phyloP scores from a whole-genome alignment of 2,329 filamentous ascomycete species.

The Penicillium sclerotigenum region DNA sequence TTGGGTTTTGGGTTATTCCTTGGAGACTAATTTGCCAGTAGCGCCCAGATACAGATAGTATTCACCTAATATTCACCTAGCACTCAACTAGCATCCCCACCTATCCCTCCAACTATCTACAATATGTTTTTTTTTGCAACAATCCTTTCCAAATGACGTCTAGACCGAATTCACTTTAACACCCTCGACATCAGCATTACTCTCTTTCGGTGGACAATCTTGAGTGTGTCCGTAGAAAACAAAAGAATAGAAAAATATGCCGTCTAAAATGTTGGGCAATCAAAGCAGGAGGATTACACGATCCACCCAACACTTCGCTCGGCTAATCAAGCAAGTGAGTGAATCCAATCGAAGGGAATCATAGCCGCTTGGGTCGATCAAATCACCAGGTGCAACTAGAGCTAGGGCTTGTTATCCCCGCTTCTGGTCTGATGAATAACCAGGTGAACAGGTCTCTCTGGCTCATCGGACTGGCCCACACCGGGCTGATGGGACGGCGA shows the following conservation, averaged over 20 bases:
- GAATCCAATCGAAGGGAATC: neutral
- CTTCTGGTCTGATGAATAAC: conserved; percentile 13
- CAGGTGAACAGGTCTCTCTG: conserved; percentile 34
- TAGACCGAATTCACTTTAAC: neutral
- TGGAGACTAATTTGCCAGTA: too few relatives aligned
- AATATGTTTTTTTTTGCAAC: too few relatives aligned
- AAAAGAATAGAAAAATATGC: neutral
- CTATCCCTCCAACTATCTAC: too few relatives aligned
- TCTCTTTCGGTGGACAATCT: neutral
- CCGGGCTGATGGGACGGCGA: conserved; percentile 23
- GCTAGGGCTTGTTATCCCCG: neutral
- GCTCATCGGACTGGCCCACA: conserved; percentile 26
- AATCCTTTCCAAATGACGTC: too few relatives aligned
- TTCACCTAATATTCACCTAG: too few relatives aligned
- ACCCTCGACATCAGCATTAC: neutral
- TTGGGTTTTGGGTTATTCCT: too few relatives aligned
- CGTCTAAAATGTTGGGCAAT: neutral
- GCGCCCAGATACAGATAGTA: too few relatives aligned
- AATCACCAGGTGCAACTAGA: neutral
- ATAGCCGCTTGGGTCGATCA: neutral
- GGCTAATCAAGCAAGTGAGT: neutral
- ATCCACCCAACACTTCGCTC: neutral
- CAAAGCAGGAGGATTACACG: neutral
- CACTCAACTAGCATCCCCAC: too few relatives aligned
- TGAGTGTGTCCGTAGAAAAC: neutral